Base-by-base conservation (phyloP, 805 yeast species). In the Candida maltosa region DNA sequence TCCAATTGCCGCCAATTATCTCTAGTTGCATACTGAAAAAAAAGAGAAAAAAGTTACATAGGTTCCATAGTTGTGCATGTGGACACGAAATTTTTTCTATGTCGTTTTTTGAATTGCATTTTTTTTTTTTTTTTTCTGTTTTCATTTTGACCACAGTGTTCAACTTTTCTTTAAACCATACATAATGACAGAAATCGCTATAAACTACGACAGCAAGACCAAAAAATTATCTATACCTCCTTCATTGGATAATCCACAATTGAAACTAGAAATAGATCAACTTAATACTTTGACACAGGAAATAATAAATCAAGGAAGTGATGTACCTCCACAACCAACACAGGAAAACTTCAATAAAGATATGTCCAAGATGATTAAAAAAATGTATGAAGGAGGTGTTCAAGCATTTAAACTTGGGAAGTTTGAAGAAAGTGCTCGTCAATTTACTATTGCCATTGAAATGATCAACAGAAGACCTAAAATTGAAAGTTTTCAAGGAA, bases 401-500 rank as follows among this genome's bases (percentile, higher is more conserved):
- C 70, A 62, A 28, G 60, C 79, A 5, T 72, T 83, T 60, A 75
- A 76, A 46, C 63, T 65, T 17, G 70, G 68, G 18, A 76, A 78
- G 48, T 69, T 69, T 41, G 61, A 60, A 3, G 88, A 80, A 9
- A 80, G 87, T 1, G 70, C 73, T 26, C 80, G 79, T 49, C 82
- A 78, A 47, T 75, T 81, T 46, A 54, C 76, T 6, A 62, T 82
- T 27, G 91, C 86, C 3, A 65, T 84, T 23, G 87, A 82, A 36
- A 73, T 82, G 72, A 76, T 83, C 11, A 56, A 68, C 31, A 78
- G 82, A 47, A 71, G 93, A 57, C 74, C 81, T 27, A 80, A 81
- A 52, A 83, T 81, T 62, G 93, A 84, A 51, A 67, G 83, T 4
- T 84, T 84, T 55, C 87, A 78, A 42, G 70, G 82, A 11, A 82